Conservation (phyloP, 192 early-diverging fungal species). For the Coemansia sp. region DNA sequence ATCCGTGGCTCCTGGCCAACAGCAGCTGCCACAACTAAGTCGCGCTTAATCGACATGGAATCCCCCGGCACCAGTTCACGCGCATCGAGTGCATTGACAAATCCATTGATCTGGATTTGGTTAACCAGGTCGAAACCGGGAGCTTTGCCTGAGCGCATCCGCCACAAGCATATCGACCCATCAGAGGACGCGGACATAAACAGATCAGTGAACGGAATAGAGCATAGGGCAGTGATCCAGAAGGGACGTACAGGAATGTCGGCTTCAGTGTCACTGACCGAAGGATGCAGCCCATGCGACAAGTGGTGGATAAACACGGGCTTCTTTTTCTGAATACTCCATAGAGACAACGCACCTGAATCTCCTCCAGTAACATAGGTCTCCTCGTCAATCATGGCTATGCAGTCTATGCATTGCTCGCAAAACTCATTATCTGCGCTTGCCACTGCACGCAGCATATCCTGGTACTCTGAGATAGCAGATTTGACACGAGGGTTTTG, state of each 20-base stretch:
- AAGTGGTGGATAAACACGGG: conserved; percentile 74
- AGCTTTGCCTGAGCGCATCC: conserved; percentile 64
- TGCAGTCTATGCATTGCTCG: conserved; percentile 76
- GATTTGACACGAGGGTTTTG: conserved; percentile 1
- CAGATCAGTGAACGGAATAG: conserved; percentile 80
- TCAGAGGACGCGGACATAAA: conserved; percentile 90
- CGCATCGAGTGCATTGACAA: conserved; percentile 54
- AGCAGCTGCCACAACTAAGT: conserved; percentile 61
- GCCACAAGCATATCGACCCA: conserved; percentile 86
- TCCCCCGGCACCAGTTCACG: conserved; percentile 21
- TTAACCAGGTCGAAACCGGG: conserved; percentile 53
- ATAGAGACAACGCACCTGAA: conserved; percentile 82
- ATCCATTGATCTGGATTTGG: conserved; percentile 62
- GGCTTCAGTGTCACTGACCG: neutral
- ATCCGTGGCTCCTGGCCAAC: conserved; percentile 86
- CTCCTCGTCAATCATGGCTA: conserved; percentile 92
- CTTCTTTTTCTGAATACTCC: conserved; percentile 91
- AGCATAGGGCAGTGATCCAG: conserved; percentile 88
- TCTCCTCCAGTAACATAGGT: conserved; percentile 91
- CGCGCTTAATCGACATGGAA: conserved; percentile 15
- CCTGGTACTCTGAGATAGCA: conserved; percentile 2
- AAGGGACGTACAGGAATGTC: conserved; percentile 42
- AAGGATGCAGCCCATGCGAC: conserved; percentile 63
- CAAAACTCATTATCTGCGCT: conserved; percentile 12
- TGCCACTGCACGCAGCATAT: conserved; percentile 26